phyloP scores from a whole-genome alignment of 148 eudicot genomes.

The Selenicereus undatus region DNA sequence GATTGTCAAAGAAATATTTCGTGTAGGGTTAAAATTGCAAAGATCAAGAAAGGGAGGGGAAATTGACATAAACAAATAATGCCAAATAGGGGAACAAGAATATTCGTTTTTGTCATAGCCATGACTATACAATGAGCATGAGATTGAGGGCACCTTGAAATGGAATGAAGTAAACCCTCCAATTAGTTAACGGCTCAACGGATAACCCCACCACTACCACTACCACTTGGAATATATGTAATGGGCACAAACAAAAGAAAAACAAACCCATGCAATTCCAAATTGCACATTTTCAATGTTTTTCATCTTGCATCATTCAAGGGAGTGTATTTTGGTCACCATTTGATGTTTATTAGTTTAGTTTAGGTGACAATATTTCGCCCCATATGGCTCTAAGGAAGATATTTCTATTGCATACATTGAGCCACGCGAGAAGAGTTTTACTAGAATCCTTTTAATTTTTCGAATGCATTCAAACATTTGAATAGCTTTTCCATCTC shows the following conservation, averaged over 20 bases:
- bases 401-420: no score
- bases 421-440: no score
- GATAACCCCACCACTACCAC: conserved; percentile 15
- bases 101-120: conserved; percentile 18
- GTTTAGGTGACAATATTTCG: no score
- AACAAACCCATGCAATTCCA: background rate
- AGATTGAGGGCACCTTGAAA: background rate
- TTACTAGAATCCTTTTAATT: no score
- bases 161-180: conserved; percentile 18
- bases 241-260: no score
- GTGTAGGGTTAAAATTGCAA: conserved; percentile 8
- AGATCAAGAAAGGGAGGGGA: background rate
- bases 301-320: conserved; percentile 2
- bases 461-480: no score
- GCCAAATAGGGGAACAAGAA: background rate
- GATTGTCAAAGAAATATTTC: background rate
- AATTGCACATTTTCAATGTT: conserved; percentile 10
- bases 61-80: conserved; percentile 4
- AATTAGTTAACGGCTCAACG: conserved; percentile 14
- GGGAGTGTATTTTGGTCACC: background rate
- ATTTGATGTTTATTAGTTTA: no score
- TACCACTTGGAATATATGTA: background rate
- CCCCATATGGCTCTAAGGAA: no score
- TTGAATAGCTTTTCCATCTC: no score
- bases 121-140: background rate